Conservation (phyloP, 768 basidiomycete species). For the Trametes meyenii region DNA sequence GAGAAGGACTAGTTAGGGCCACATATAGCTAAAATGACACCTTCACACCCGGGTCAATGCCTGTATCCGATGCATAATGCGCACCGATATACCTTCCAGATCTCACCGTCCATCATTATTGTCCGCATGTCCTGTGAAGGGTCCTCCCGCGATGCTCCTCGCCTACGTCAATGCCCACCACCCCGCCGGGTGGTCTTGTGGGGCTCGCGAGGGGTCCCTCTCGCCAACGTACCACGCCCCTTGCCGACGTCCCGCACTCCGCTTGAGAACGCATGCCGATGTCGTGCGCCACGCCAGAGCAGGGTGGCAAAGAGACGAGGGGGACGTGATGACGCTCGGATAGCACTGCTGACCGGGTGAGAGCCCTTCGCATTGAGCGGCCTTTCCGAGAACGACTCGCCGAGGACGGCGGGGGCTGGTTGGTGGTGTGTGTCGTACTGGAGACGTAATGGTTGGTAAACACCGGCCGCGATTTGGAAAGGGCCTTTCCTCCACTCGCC, state of each 20-base stretch:
- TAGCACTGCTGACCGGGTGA: too few species aligned
- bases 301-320: too few species aligned
- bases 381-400: background rate
- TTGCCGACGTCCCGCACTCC: background rate
- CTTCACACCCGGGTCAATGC: slow-evolving; percentile 5
- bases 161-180: slow-evolving; percentile 1
- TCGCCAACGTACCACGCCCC: background rate
- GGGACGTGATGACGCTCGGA: too few species aligned
- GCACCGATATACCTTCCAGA: slow-evolving; percentile 6
- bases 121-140: slow-evolving; percentile 3
- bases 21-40: slow-evolving; percentile 16
- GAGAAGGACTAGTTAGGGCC: background rate
- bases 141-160: slow-evolving; percentile 15
- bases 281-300: too few species aligned
- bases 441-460: slow-evolving; percentile 19
- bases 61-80: background rate
- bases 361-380: background rate
- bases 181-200: background rate
- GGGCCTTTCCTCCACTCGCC: background rate
- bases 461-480: background rate
- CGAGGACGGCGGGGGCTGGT: background rate
- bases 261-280: too few species aligned
- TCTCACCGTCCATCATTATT: slow-evolving; percentile 7
- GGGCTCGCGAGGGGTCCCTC: background rate
- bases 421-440: slow-evolving; percentile 12